phyloP scores from a whole-genome alignment of 768 basidiomycete genomes.

The Xanthoconium purpureum region DNA sequence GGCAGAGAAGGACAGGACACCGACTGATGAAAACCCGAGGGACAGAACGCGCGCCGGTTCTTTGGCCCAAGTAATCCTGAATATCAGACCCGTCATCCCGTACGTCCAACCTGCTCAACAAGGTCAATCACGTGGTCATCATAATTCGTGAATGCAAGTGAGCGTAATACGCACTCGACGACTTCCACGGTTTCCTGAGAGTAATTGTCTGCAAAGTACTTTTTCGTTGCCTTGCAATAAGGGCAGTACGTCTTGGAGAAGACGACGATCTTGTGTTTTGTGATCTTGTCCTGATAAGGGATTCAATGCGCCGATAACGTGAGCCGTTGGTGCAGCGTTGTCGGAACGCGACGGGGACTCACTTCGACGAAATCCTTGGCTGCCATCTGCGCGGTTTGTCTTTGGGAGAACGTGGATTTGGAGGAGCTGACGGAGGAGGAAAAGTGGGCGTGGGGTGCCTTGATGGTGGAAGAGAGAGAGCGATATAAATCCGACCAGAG shows the following conservation, averaged over 20 bases:
- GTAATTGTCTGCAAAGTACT: constrained; percentile 40
- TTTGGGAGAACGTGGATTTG: constrained; percentile 23
- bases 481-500: constrained; percentile 23
- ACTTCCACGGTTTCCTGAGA: constrained; percentile 38
- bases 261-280: constrained; percentile 49
- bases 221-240: constrained; percentile 49
- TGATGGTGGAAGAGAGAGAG: constrained; percentile 13
- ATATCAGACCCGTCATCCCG: constrained; percentile 57
- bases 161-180: constrained; percentile 42
- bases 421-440: constrained; percentile 25
- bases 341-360: constrained; percentile 4
- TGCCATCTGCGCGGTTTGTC: constrained; percentile 23
- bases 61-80: constrained; percentile 59
- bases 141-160: background rate
- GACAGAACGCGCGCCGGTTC: constrained; percentile 69
- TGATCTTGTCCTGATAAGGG: constrained; percentile 41
- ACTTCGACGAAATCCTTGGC: constrained; percentile 42
- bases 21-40: constrained; percentile 76
- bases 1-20: constrained; percentile 8
- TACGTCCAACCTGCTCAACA: constrained; percentile 47
- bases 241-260: constrained; percentile 63
- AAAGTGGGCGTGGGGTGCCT: background rate
- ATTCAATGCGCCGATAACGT: background rate
- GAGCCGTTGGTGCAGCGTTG: background rate
- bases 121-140: too few relatives aligned